phyloP scores from a whole-genome alignment of 225 moss, liverwort and hornwort genomes.

The Polytrichum formosum region DNA sequence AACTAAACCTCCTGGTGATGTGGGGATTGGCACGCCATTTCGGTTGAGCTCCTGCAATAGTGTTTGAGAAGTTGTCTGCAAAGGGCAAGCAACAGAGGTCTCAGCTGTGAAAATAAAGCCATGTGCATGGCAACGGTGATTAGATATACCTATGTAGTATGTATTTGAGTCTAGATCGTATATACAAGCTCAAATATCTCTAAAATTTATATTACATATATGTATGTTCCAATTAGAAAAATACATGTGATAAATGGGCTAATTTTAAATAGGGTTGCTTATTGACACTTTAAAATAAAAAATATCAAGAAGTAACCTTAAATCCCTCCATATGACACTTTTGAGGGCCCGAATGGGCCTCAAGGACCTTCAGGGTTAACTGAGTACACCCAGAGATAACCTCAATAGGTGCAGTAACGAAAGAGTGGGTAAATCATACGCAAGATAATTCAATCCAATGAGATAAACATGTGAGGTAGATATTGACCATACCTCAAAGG shows the following conservation, averaged over 20 bases:
- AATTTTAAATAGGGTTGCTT: too few relatives aligned
- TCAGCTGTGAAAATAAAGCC: too few relatives aligned
- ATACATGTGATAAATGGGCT: neutral
- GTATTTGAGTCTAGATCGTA: too few relatives aligned
- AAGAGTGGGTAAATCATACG: too few relatives aligned
- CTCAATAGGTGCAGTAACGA: neutral
- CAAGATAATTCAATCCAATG: too few relatives aligned
- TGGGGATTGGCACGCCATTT: conserved; percentile 11
- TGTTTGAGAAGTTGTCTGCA: conserved; percentile 22
- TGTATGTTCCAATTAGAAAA: neutral
- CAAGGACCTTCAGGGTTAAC: neutral
- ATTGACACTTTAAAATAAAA: too few relatives aligned
- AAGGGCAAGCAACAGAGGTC: conserved; percentile 3
- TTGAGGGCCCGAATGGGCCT: neutral
- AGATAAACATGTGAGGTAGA: conserved; percentile 1
- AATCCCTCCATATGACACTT: neutral
- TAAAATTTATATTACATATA: too few relatives aligned
- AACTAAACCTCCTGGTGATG: conserved; percentile 14
- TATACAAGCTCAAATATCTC: too few relatives aligned
- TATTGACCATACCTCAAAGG: conserved; percentile 23
- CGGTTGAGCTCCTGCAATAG: conserved; percentile 10
- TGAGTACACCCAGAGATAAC: neutral
- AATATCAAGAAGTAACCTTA: too few relatives aligned
- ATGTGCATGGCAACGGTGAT: too few relatives aligned
- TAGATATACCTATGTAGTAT: too few relatives aligned